These are phyloP conservation scores for Hibiscus mutabilis DNA, from an alignment of 345 rosid genomes.

Conservation along the genomic window DNA sequence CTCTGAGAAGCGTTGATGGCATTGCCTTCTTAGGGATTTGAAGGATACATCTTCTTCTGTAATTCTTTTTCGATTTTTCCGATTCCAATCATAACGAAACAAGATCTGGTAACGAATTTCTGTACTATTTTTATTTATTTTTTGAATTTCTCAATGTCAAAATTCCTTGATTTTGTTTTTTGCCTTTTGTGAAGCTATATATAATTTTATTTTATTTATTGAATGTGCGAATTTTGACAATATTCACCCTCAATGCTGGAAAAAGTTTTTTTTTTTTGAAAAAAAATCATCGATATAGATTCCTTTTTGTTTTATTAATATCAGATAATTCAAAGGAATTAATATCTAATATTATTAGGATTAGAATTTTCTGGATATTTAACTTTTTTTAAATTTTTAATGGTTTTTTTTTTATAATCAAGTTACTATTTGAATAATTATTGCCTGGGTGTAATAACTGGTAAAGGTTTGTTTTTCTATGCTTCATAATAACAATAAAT, in stretches of 20 bases:
- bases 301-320: neutral
- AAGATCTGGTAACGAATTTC: neutral
- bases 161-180: neutral
- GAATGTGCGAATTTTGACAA: neutral
- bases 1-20: neutral
- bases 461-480: neutral
- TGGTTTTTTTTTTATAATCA: neutral
- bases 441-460: neutral
- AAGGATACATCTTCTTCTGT: neutral
- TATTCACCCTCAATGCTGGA: neutral
- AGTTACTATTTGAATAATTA: neutral
- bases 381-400: neutral
- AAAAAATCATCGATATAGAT: neutral
- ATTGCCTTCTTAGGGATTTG: conserved; percentile 5
- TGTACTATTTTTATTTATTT: neutral
- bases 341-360: neutral
- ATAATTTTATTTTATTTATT: neutral
- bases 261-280: neutral
- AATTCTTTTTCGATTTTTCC: neutral
- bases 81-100: neutral
- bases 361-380: neutral
- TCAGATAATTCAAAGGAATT: neutral
- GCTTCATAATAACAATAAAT: neutral
- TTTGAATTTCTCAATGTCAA: neutral
- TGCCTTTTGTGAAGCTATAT: neutral